These are phyloP conservation scores for Paramecium tetraurelia DNA, from an alignment of 73 alveolate genomes.

Conservation along the genomic window DNA sequence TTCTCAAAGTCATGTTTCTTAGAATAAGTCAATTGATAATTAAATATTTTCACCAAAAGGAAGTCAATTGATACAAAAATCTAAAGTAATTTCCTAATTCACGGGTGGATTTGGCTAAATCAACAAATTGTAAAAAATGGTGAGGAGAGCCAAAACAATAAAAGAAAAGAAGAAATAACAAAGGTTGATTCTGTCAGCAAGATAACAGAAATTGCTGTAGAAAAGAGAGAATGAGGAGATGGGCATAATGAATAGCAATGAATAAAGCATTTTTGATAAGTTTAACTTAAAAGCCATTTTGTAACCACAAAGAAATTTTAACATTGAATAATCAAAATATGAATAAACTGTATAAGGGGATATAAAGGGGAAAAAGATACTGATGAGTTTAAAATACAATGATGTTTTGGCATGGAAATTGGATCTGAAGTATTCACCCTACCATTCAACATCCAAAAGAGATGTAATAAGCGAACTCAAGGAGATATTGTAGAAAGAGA, in stretches of 20 bases:
- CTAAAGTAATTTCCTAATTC: background rate
- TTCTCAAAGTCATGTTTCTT: background rate
- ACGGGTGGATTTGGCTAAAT: constrained; percentile 8
- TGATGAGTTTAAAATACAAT: background rate
- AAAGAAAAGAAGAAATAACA: background rate
- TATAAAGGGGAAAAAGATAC: background rate
- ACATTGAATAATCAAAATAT: background rate
- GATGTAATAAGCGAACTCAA: background rate
- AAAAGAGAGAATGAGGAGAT: background rate
- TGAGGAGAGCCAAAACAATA: background rate
- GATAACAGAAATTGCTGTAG: background rate
- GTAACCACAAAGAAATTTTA: background rate
- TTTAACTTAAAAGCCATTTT: background rate
- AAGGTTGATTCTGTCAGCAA: background rate
- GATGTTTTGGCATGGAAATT: constrained; percentile 49
- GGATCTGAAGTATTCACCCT: background rate
- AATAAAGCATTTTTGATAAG: background rate
- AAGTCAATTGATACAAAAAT: background rate
- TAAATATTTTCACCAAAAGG: background rate
- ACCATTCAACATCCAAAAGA: background rate
- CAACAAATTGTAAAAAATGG: background rate
- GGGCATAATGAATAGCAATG: background rate
- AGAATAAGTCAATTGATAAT: background rate
- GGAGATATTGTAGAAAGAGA: background rate
- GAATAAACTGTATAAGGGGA: background rate